Evolutionary conservation across 331 rosid genomes (phyloP), one percentile per base, ranked within the genome.

Genomic region (Pyrus hybrid): DNA sequence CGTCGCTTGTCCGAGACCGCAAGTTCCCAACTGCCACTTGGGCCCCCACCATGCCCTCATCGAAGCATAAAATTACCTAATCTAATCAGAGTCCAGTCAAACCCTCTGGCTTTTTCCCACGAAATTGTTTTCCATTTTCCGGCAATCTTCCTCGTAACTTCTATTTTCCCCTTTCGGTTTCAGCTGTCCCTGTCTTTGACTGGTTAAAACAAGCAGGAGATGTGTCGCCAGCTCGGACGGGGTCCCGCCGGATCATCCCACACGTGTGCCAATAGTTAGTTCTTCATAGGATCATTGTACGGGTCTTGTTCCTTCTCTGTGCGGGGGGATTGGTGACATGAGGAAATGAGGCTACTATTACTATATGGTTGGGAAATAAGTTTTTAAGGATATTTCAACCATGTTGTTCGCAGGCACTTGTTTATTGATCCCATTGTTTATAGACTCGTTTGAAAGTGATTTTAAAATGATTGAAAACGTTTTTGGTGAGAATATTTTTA

Each of bases 211-310:
- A 53, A 11, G 56, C n/a, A 0, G n/a, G n/a, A 17, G 22, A 33
- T 74, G 75, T 80, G 84, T 82, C 64, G 76, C 88, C 87, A 83
- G 86, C 87, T 70, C 51, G 70, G 81, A 69, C 16, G 8, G 74
- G 84, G 83, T 35, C 30, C 86, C 85, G 70, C 65, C 68, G 68
- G 2, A 8, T 62, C 49, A 64, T 51, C 30, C 61, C 83, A 25
- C 80, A 68, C 82, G 63, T 74, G 82, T 63, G 71, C 22, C 33
- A 20, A 43, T 26, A 26, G 28, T 26, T 32, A 62, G 53, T 14
- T 13, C 53, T 47, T 67, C 61, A 17, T 47, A 11, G 47, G 1
- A 41, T 72, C 26, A 29, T 13, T 14, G 76, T 33, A 54, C 68
- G 2, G 11, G 16, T 60, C 1, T 3, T 32, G 25, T 65, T 20